Evolutionary conservation across 306 rosid genomes (phyloP).

Genomic region (Canavalia ensiformis): DNA sequence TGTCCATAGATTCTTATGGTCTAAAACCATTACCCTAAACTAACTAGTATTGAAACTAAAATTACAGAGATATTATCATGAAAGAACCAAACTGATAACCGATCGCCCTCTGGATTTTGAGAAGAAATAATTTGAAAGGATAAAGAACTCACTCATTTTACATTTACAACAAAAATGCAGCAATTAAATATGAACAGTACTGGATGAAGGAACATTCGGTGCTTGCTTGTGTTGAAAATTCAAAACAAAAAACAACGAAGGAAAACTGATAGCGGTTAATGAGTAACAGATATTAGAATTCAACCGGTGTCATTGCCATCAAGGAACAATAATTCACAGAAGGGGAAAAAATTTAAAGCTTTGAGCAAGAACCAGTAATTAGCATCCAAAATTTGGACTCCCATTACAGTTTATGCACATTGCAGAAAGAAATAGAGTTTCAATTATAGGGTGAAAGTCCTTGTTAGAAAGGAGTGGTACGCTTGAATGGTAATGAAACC

Average conservation of each 20-base stretch:
- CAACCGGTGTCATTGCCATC: neutral
- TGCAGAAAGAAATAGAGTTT: neutral
- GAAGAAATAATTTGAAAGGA: neutral
- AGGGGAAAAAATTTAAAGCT: neutral
- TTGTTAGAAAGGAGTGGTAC: neutral
- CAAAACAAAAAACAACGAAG: neutral
- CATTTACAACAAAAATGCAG: neutral
- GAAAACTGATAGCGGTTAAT: neutral
- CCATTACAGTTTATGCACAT: constrained; percentile 36
- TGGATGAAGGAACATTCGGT: constrained; percentile 4
- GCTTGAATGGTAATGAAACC: constrained; percentile 28
- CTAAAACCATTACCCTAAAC: constrained; percentile 19
- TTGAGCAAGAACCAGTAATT: constrained; percentile 31
- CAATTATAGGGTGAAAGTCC: constrained; percentile 8
- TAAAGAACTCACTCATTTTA: neutral
- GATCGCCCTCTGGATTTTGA: constrained; percentile 21
- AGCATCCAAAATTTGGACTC: constrained; percentile 38
- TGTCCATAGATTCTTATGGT: neutral
- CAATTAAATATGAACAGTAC: constrained; percentile 1
- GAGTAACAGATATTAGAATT: constrained; percentile 18
- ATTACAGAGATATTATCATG: neutral
- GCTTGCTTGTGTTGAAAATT: constrained; percentile 1
- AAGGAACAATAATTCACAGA: constrained; percentile 31
- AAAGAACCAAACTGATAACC: constrained; percentile 19
- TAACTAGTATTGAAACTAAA: constrained; percentile 4